Evolutionary conservation across 2,329 filamentous ascomycete genomes (phyloP).

Genomic region (Pseudocercospora macadamiae): DNA sequence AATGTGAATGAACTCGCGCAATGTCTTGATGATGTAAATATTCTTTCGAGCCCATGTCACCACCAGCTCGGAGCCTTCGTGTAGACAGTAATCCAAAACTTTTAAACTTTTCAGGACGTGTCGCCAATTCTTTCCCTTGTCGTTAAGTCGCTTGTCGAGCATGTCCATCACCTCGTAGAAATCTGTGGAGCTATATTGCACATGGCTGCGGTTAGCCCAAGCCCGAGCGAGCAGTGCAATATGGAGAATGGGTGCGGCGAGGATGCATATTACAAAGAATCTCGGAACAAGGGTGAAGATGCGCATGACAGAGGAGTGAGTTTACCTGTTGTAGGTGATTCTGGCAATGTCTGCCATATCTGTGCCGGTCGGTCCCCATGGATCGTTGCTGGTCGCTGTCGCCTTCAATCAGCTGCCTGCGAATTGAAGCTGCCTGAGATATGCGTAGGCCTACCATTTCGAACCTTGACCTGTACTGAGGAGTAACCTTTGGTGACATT

Average conservation of each 20-base stretch:
- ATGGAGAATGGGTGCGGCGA: background rate
- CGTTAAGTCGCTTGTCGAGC: slow-evolving; percentile 96
- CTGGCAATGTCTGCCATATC: slow-evolving; percentile 99
- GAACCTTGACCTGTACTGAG: slow-evolving; percentile 93
- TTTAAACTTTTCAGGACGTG: slow-evolving; percentile 97
- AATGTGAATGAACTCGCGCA: slow-evolving; percentile 94
- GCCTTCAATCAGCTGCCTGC: slow-evolving; percentile 20
- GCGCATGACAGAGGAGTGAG: slow-evolving; percentile 18
- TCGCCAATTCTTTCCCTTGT: slow-evolving; percentile 99
- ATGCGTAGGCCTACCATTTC: slow-evolving; percentile 72
- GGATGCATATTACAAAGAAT: background rate
- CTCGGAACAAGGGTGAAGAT: too few relatives aligned
- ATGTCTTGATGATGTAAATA: slow-evolving; percentile 97
- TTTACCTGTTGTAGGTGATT: slow-evolving; percentile 96
- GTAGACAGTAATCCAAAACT: slow-evolving; percentile 95
- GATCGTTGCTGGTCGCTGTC: slow-evolving; percentile 94
- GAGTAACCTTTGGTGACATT: slow-evolving; percentile 99
- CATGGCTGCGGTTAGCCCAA: slow-evolving; percentile 10
- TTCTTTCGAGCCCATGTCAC: slow-evolving; percentile 98
- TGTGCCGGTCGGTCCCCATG: slow-evolving; percentile 95
- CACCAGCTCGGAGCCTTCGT: slow-evolving; percentile 93
- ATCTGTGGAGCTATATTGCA: slow-evolving; percentile 73
- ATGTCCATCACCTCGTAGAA: slow-evolving; percentile 99
- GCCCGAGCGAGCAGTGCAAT: background rate
- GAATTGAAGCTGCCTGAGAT: slow-evolving; percentile 6